A percentile compares a stretch with the other conserved stretches of the same genome.
Evolutionary conservation across 495 filamentous ascomycete species (phyloP).

Genomic region (Tuber aestivum): DNA sequence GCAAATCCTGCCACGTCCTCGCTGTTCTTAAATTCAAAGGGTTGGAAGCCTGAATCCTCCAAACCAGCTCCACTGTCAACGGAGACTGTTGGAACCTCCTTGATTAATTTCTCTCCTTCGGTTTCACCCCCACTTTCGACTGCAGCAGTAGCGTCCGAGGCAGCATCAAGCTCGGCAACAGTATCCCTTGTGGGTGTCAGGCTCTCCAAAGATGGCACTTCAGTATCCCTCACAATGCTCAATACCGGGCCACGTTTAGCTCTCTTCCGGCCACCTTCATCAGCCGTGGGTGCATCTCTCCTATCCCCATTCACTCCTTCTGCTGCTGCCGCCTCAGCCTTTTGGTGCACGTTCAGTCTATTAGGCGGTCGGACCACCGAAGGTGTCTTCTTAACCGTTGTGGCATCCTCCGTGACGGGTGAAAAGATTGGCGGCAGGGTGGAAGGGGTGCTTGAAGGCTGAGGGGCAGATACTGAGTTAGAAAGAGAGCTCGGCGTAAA

Average conservation of each 20-base stretch:
- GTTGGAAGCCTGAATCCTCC: slow-evolving; percentile 22
- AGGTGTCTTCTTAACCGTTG: slow-evolving; percentile 64
- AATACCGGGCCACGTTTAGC: slow-evolving; percentile 33
- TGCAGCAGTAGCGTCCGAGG: slow-evolving; percentile 9
- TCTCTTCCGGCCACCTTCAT: slow-evolving; percentile 36
- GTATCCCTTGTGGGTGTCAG: slow-evolving; percentile 18
- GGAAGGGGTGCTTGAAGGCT: slow-evolving; percentile 47
- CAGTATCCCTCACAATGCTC: slow-evolving; percentile 28
- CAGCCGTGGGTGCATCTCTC: slow-evolving; percentile 23
- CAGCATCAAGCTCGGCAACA: slow-evolving; percentile 19
- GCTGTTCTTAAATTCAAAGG: slow-evolving; percentile 28
- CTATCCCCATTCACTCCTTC: slow-evolving; percentile 26
- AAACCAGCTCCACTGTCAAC: slow-evolving; percentile 18
- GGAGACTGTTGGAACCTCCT: slow-evolving; percentile 15
- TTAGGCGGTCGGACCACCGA: slow-evolving; percentile 69
- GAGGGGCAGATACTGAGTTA: slow-evolving; percentile 43
- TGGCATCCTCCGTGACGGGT: slow-evolving; percentile 57
- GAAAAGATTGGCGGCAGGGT: slow-evolving; percentile 57
- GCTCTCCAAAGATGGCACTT: slow-evolving; percentile 34
- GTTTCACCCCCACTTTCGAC: slow-evolving; percentile 29
- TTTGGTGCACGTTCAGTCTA: slow-evolving; percentile 16
- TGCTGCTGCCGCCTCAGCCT: slow-evolving; percentile 13
- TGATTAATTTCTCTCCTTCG: slow-evolving; percentile 20
- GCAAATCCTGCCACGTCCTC: slow-evolving; percentile 32
- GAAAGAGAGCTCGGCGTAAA: slow-evolving; percentile 60